Percentiles rank a stretch among this genome's conserved stretches.
These are phyloP conservation scores for Ceratobasidium sp. DNA, from an alignment of 1,284 basidiomycete genomes.

Conservation along the genomic window DNA sequence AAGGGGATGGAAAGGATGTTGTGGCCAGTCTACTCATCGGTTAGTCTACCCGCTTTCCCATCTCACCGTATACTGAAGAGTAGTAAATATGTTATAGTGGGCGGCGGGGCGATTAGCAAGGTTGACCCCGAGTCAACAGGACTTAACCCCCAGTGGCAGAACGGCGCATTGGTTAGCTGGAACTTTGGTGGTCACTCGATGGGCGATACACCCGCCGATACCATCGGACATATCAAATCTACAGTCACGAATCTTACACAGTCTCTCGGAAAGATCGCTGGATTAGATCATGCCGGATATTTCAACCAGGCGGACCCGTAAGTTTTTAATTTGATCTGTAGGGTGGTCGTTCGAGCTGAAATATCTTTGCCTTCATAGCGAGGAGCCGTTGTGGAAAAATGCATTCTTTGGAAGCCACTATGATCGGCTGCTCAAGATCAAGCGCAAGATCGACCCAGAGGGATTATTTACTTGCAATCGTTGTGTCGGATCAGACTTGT, in stretches of 20 bases:
- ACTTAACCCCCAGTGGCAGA: constrained; percentile 63
- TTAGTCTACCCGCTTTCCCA: not conserved
- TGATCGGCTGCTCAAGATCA: constrained; percentile 16
- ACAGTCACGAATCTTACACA: constrained; percentile 27
- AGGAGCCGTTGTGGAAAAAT: constrained; percentile 30
- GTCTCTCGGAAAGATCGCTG: constrained; percentile 51
- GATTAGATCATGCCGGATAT: constrained; percentile 58
- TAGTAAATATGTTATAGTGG: constrained; percentile 52
- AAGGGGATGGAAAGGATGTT: not conserved
- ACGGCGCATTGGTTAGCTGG: constrained; percentile 30
- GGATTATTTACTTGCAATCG: constrained; percentile 32
- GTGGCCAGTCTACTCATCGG: not conserved
- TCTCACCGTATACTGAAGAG: not conserved
- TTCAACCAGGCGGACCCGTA: constrained; percentile 62
- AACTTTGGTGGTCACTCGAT: no score
- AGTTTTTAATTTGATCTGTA: not conserved
- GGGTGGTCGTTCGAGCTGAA: no score
- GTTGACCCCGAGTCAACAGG: constrained; percentile 59
- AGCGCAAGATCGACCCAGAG: constrained; percentile 10
- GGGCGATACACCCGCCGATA: no score
- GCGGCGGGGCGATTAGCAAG: constrained; percentile 60
- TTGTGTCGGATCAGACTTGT: constrained; percentile 25
- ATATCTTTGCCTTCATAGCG: not conserved
- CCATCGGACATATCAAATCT: no score
- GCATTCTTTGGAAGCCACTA: constrained; percentile 31